Evolutionary conservation across 2,329 filamentous ascomycete species (phyloP), one percentile per base, ranked within the genome.

Genomic region (Stenocarpella maydis): DNA sequence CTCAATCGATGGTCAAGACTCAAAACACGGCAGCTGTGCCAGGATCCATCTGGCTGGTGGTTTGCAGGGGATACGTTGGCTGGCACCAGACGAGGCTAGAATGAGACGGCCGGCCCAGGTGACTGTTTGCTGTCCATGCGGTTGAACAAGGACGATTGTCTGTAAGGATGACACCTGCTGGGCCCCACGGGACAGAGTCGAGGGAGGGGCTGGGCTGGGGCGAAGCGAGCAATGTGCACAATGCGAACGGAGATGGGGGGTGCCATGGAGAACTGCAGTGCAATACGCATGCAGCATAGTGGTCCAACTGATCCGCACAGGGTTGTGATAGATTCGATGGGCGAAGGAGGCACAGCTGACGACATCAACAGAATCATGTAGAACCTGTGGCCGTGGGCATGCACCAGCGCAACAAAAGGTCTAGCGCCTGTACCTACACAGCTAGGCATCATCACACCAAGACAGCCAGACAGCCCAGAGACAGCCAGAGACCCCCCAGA

Each of bases 301-400:
- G 34, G 26, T 55, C 24, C 15, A 49, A 66, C 50, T 26, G 37
- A 54, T 47, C 64, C 64, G 64, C 61, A 55, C n/a, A 54, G n/a
- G 43, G 12, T 4, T 43, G 37, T 37, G 37, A 58, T 58, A 58
- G 21, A 37, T 37, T 5, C 6, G 6, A 37, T 37, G 34, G 6
- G 34, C 34, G 41, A 61, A 58, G 41, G 21, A 45, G 34, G 26
- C 45, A 67, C 63, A 39, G 63, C 68, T 69, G 68, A 67, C 50
- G 65, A 68, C 65, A 61, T 66, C 54, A 60, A 70, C 65, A 64
- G 68, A 70, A 70, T 31, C 55, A 61, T 63, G 68, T 68, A 55
- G 68, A 70, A 70, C 37, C 52, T 58, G 52, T 67, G 52, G 52
- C 43, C 65, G 50, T 31, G 41, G n/a, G 52, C 47, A 12, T 24